These are phyloP conservation scores for Metschnikowia hibisci DNA, from an alignment of 805 yeast genomes.

Conservation along the genomic window DNA sequence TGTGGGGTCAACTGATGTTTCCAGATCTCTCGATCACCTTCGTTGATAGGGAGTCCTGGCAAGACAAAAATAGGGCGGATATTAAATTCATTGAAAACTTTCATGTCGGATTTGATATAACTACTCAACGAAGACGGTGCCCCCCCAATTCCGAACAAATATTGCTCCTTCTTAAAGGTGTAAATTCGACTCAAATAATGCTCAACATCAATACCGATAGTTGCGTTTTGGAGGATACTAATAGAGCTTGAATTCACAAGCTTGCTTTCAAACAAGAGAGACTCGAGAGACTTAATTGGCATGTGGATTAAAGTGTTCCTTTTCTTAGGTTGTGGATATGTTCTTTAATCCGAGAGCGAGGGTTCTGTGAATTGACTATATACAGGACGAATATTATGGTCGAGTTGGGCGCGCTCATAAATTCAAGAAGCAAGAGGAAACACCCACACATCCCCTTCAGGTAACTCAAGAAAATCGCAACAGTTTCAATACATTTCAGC, in stretches of 20 bases:
- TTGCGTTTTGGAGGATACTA: slow-evolving; percentile 59
- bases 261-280: slow-evolving; percentile 64
- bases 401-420: no score
- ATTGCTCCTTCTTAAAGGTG: slow-evolving; percentile 62
- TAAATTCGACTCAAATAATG: slow-evolving; percentile 67
- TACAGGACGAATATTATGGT: background rate
- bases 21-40: slow-evolving; percentile 29
- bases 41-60: slow-evolving; percentile 55
- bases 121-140: slow-evolving; percentile 60
- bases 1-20: slow-evolving; percentile 35
- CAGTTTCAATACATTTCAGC: no score
- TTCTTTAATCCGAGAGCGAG: background rate
- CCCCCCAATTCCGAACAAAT: slow-evolving; percentile 76
- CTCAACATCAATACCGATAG: slow-evolving; percentile 79
- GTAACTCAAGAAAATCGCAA: no score
- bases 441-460: no score
- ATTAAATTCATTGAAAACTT: slow-evolving; percentile 52
- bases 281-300: slow-evolving; percentile 57
- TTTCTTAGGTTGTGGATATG: background rate
- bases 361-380: background rate
- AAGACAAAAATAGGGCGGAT: slow-evolving; percentile 81
- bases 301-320: slow-evolving; percentile 15
- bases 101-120: slow-evolving; percentile 59
- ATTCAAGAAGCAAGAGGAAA: no score
- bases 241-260: slow-evolving; percentile 58